phyloP scores from a whole-genome alignment of 2,329 filamentous ascomycete species.

The Calonectria ilicicola region DNA sequence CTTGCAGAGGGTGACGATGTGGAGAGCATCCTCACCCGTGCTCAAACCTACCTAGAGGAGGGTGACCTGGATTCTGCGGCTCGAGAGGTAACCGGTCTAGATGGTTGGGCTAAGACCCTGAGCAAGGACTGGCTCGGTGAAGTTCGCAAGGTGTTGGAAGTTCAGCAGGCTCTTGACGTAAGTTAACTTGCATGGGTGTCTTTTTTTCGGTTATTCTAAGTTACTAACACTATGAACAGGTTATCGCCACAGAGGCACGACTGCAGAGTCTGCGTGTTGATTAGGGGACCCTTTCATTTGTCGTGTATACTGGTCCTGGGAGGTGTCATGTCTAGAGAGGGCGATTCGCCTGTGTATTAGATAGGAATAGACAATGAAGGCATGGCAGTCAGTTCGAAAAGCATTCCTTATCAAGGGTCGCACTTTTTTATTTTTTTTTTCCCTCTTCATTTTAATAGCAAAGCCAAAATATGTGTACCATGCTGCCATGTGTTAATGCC shows the following conservation, averaged over 20 bases:
- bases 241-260: constrained; percentile 90
- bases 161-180: constrained; percentile 95
- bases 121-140: constrained; percentile 95
- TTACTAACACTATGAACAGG: constrained; percentile 59
- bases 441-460: neutral
- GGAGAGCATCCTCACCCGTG: constrained; percentile 90
- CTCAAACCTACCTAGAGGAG: constrained; percentile 91
- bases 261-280: constrained; percentile 89
- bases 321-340: constrained; percentile 44
- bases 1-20: constrained; percentile 88
- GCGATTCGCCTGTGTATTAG: constrained; percentile 49
- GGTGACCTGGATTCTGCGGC: constrained; percentile 92
- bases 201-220: neutral
- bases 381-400: constrained; percentile 32
- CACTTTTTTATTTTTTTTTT: neutral
- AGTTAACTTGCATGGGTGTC: constrained; percentile 53
- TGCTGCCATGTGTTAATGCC: neutral
- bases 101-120: constrained; percentile 95
- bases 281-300: constrained; percentile 57
- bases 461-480: neutral
- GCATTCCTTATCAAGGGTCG: constrained; percentile 1
- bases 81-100: constrained; percentile 92
- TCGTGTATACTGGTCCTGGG: constrained; percentile 50
- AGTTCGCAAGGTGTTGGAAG: constrained; percentile 91
- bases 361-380: constrained; percentile 50